A percentile compares a stretch with the other conserved stretches of the same genome.
Conservation (phyloP, 1,284 basidiomycete genomes). For the Blastosporella zonata region DNA sequence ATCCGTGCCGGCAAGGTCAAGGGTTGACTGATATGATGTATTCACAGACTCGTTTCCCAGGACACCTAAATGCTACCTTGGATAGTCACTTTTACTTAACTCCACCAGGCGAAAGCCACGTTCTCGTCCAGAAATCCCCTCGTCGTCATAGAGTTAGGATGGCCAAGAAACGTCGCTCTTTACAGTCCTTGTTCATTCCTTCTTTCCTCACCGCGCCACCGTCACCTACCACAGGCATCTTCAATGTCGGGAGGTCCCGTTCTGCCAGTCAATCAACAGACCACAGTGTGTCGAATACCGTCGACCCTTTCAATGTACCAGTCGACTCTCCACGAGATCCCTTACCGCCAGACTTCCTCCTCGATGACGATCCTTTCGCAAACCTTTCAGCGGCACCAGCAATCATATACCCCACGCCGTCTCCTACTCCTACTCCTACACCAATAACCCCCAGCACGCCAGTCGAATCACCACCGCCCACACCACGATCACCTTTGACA, state of each 20-base stretch:
- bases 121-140: conserved; percentile 9
- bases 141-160: conserved; percentile 20
- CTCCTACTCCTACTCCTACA: conserved; percentile 17
- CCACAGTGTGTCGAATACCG: conserved; percentile 9
- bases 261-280: conserved; percentile 20
- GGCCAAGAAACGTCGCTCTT: conserved; percentile 48
- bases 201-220: conserved; percentile 34
- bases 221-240: conserved; percentile 14
- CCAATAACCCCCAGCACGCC: conserved; percentile 15
- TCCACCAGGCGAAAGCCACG: conserved; percentile 8
- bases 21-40: conserved; percentile 15
- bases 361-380: conserved; percentile 73
- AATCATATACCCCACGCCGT: conserved; percentile 13
- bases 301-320: conserved; percentile 9
- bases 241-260: conserved; percentile 17
- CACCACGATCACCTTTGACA: conserved; percentile 22
- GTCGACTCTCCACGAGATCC: conserved; percentile 25
- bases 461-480: conserved; percentile 8
- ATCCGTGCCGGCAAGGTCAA: conserved; percentile 10
- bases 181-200: conserved; percentile 47
- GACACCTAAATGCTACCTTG: conserved; percentile 8
- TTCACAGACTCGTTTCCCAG: conserved; percentile 20
- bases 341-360: conserved; percentile 41
- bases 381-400: conserved; percentile 38
- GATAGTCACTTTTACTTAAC: conserved; percentile 19